These are phyloP conservation scores for Elsinoe batatas DNA, from an alignment of 2,329 filamentous ascomycete genomes.

Conservation along the genomic window DNA sequence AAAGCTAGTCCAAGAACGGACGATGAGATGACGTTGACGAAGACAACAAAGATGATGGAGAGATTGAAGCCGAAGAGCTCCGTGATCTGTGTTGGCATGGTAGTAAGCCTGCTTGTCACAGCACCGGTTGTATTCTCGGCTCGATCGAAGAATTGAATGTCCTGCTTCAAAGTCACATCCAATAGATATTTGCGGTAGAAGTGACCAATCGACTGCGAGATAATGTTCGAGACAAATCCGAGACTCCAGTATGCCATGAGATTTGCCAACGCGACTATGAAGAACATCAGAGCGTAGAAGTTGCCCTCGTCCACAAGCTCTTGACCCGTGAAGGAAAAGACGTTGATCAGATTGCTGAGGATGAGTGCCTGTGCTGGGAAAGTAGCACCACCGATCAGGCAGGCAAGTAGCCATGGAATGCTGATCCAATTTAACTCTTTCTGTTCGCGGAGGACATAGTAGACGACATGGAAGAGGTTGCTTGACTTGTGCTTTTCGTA, in stretches of 20 bases:
- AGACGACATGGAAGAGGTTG: background rate
- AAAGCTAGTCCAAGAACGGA: slow-evolving; percentile 59
- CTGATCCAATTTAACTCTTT: background rate
- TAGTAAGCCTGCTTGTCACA: slow-evolving; percentile 65
- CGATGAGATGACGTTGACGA: slow-evolving; percentile 57
- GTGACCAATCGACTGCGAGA: slow-evolving; percentile 39
- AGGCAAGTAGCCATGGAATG: slow-evolving; percentile 4
- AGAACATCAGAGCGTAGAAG: slow-evolving; percentile 60
- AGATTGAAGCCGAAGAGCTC: slow-evolving; percentile 55
- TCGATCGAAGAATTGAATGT: slow-evolving; percentile 82
- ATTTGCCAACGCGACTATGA: slow-evolving; percentile 45
- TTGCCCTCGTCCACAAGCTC: slow-evolving; percentile 31
- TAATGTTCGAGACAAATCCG: slow-evolving; percentile 26
- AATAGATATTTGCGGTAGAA: slow-evolving; percentile 53
- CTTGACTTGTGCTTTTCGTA: background rate
- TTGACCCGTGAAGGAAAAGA: slow-evolving; percentile 26
- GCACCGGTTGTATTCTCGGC: slow-evolving; percentile 85
- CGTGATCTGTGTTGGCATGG: slow-evolving; percentile 27
- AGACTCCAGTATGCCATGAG: slow-evolving; percentile 47
- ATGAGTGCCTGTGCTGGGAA: slow-evolving; percentile 32
- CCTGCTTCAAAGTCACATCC: slow-evolving; percentile 57
- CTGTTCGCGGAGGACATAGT: slow-evolving; percentile 11
- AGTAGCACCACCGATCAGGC: slow-evolving; percentile 16
- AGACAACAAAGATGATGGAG: slow-evolving; percentile 48
- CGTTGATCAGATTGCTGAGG: slow-evolving; percentile 29